Conservation (phyloP, 2,329 filamentous ascomycete species). For the Claviceps sp. region DNA sequence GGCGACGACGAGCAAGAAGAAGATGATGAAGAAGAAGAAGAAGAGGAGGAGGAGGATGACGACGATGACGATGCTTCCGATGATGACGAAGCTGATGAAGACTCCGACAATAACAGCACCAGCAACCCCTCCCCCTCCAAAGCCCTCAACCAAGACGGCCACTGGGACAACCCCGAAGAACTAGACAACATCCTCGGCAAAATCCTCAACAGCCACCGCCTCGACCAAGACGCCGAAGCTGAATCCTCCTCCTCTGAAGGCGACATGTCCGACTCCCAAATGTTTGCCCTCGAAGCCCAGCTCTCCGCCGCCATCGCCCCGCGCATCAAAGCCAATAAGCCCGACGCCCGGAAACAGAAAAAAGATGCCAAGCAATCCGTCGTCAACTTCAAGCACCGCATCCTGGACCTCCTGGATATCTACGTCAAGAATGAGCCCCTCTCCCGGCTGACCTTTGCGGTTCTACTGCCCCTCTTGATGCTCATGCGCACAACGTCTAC, state of each 20-base stretch:
- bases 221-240: conserved; percentile 44
- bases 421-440: conserved; percentile 69
- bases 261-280: conserved; percentile 92
- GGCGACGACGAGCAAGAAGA: conserved; percentile 9
- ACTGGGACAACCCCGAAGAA: conserved; percentile 31
- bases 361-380: conserved; percentile 81
- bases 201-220: conserved; percentile 58
- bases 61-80: conserved; percentile 24
- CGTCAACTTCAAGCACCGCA: conserved; percentile 86
- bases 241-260: conserved; percentile 49
- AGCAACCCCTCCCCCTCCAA: conserved; percentile 12
- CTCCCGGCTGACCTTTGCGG: conserved; percentile 50
- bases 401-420: conserved; percentile 75
- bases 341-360: conserved; percentile 67
- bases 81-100: not conserved
- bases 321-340: conserved; percentile 42
- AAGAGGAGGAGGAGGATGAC: not conserved
- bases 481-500: conserved; percentile 65
- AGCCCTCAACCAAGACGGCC: conserved; percentile 21
- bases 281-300: conserved; percentile 77
- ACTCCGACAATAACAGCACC: conserved; percentile 24
- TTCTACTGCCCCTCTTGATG: conserved; percentile 64
- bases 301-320: conserved; percentile 78
- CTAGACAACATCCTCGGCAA: conserved; percentile 65
- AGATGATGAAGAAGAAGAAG: conserved; percentile 17